Evolutionary conservation across 1,139 yeast genomes (phyloP).

Genomic region (Suhomyces panamericanus): DNA sequence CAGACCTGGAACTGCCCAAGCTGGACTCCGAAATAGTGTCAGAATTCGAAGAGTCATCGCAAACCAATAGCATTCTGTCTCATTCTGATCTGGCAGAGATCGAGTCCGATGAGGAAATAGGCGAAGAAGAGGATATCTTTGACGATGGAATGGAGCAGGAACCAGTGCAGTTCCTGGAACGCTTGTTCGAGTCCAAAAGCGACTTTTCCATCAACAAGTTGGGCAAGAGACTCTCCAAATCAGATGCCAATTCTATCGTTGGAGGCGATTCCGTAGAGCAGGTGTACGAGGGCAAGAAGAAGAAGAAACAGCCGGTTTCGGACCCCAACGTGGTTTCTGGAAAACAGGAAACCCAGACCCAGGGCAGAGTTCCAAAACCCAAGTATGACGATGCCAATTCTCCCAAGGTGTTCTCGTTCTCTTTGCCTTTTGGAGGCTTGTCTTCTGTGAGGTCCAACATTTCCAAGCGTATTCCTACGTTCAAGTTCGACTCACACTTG

Average conservation of each 20-base stretch:
- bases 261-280: slow-evolving; percentile 36
- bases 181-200: not conserved
- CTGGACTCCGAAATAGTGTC: not conserved
- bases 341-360: slow-evolving; percentile 16
- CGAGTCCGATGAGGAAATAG: slow-evolving; percentile 12
- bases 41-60: not conserved
- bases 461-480: slow-evolving; percentile 24
- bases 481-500: slow-evolving; percentile 24
- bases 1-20: slow-evolving; percentile 1
- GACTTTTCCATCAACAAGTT: slow-evolving; percentile 1
- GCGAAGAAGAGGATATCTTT: slow-evolving; percentile 14
- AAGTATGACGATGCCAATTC: slow-evolving; percentile 3
- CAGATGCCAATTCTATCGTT: slow-evolving; percentile 42
- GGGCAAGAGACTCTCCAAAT: slow-evolving; percentile 21
- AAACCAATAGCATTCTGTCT: not conserved
- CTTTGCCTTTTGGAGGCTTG: slow-evolving; percentile 40
- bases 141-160: slow-evolving; percentile 10
- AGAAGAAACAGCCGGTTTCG: slow-evolving; percentile 17
- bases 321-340: slow-evolving; percentile 16
- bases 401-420: slow-evolving; percentile 42
- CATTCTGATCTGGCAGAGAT: slow-evolving; percentile 5
- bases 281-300: slow-evolving; percentile 8
- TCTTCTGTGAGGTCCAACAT: slow-evolving; percentile 28
- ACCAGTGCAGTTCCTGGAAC: slow-evolving; percentile 4
- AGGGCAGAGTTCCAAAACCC: slow-evolving; percentile 3